Conservation (phyloP, 768 basidiomycete species). For the Lactarius trivialis region DNA sequence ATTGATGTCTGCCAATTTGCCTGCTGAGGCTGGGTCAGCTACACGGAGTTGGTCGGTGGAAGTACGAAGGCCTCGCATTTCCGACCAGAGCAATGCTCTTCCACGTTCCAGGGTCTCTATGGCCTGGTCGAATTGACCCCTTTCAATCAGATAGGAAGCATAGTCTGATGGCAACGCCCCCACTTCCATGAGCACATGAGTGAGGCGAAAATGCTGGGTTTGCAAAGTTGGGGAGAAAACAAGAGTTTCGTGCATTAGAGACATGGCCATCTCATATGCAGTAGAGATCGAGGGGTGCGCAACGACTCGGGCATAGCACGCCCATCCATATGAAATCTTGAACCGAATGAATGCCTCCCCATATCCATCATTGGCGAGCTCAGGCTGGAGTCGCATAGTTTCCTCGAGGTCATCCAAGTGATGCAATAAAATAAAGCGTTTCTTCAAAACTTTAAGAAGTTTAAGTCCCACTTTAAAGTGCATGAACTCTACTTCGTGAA, state of each 20-base stretch:
- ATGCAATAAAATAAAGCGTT: background rate
- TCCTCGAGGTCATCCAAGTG: background rate
- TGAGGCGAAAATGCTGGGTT: background rate
- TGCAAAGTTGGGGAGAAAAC: background rate
- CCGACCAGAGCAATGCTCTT: constrained; percentile 2
- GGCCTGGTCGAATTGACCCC: background rate
- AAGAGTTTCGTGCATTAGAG: background rate
- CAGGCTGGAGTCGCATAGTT: background rate
- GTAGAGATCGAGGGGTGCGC: background rate
- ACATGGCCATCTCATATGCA: background rate
- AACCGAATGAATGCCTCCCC: background rate
- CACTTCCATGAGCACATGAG: too few relatives aligned
- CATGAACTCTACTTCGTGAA: too few relatives aligned
- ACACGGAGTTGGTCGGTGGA: background rate
- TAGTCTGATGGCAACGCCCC: background rate
- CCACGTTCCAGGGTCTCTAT: constrained; percentile 4
- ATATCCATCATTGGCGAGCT: background rate
- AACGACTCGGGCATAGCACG: background rate
- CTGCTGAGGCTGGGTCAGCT: background rate
- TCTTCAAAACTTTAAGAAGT: background rate
- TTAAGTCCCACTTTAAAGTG: background rate
- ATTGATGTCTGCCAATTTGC: background rate
- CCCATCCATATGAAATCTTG: background rate
- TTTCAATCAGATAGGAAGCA: background rate
- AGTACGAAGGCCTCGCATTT: background rate